These are phyloP conservation scores for Trematosphaeria pertusa DNA, from an alignment of 2,329 filamentous ascomycete genomes.

Conservation along the genomic window DNA sequence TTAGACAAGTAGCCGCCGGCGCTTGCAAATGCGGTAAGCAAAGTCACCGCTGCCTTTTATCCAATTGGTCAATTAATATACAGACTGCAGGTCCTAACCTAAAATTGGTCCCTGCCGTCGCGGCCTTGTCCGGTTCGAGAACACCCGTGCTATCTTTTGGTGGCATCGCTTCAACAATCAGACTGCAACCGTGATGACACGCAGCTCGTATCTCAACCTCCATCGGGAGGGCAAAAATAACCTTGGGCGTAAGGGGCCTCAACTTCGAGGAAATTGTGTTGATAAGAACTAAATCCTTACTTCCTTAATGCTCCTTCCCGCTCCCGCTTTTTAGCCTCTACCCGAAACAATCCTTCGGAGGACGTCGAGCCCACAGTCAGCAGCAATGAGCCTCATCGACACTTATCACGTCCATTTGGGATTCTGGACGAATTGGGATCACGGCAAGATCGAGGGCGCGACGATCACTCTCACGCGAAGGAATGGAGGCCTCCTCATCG, in stretches of 20 bases:
- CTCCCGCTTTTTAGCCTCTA: neutral
- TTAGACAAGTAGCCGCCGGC: too few species aligned
- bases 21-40: too few species aligned
- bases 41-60: too few species aligned
- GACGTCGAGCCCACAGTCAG: neutral
- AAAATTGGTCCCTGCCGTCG: neutral
- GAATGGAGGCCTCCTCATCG: slow-evolving; percentile 42
- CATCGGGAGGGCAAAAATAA: neutral
- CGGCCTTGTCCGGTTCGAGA: neutral
- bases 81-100: neutral
- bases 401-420: slow-evolving; percentile 23
- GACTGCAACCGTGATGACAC: neutral
- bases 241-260: neutral
- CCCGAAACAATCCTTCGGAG: neutral
- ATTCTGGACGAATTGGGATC: slow-evolving; percentile 40
- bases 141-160: neutral
- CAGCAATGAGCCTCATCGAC: slow-evolving; percentile 5
- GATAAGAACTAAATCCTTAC: neutral
- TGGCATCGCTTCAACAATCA: neutral
- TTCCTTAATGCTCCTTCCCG: slow-evolving; percentile 5
- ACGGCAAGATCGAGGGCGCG: slow-evolving; percentile 36
- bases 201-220: neutral
- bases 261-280: too few species aligned
- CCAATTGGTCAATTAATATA: neutral
- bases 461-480: slow-evolving; percentile 40